phyloP scores from a whole-genome alignment of 2,329 filamentous ascomycete genomes.

The Fusarium transvaalense region DNA sequence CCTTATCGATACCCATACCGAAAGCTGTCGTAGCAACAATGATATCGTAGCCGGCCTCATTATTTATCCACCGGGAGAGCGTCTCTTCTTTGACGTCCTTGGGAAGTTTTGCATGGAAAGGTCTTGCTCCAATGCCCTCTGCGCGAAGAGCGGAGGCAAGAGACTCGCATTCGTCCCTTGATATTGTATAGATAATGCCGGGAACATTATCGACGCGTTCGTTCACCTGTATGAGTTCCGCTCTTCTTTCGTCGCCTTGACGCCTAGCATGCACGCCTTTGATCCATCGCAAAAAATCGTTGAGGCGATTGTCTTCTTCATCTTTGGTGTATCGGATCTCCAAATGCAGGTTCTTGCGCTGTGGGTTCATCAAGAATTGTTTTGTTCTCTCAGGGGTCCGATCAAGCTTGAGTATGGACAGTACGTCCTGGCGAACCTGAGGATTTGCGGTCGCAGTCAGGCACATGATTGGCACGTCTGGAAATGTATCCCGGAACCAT shows the following conservation, averaged over 20 bases:
- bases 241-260: slow-evolving; percentile 67
- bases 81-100: slow-evolving; percentile 78
- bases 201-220: slow-evolving; percentile 74
- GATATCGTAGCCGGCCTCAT: slow-evolving; percentile 83
- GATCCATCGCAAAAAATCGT: slow-evolving; percentile 83
- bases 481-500: slow-evolving; percentile 86
- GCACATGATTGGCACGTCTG: slow-evolving; percentile 90
- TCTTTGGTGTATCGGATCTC: slow-evolving; percentile 88
- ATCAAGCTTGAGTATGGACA: slow-evolving; percentile 78
- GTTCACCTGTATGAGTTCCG: slow-evolving; percentile 66
- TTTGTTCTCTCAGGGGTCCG: slow-evolving; percentile 69
- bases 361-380: slow-evolving; percentile 85
- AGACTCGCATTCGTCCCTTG: slow-evolving; percentile 78
- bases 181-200: slow-evolving; percentile 85
- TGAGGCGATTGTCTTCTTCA: slow-evolving; percentile 77
- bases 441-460: slow-evolving; percentile 91
- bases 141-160: slow-evolving; percentile 74
- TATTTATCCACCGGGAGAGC: slow-evolving; percentile 77
- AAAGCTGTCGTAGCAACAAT: slow-evolving; percentile 97
- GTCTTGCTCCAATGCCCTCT: slow-evolving; percentile 78
- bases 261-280: slow-evolving; percentile 78
- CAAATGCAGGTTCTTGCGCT: slow-evolving; percentile 87
- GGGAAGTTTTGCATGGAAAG: slow-evolving; percentile 78
- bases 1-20: slow-evolving; percentile 98
- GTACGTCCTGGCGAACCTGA: slow-evolving; percentile 84